A percentile compares a stretch with the other conserved stretches of the same genome.
phyloP scores from a whole-genome alignment of 73 alveolate genomes.

The Effrenium voratum region DNA sequence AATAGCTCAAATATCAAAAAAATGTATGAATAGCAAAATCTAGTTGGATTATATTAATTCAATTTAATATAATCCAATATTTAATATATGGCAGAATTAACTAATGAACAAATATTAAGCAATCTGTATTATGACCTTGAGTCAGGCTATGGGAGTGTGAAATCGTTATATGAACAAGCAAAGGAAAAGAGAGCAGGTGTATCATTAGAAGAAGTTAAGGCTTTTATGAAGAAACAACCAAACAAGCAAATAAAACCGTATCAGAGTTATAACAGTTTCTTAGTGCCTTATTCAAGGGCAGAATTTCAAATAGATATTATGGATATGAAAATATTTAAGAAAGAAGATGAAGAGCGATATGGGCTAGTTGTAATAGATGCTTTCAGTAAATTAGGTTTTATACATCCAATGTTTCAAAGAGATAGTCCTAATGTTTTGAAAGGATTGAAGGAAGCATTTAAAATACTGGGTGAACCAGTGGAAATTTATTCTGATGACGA shows the following conservation, averaged over 20 bases:
- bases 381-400: constrained; percentile 16
- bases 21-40: too few species aligned
- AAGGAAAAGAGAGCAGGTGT: neutral
- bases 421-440: neutral
- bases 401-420: neutral
- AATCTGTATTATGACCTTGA: constrained; percentile 9
- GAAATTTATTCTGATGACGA: neutral
- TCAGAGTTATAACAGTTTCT: constrained; percentile 23
- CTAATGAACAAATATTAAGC: constrained; percentile 13
- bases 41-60: too few species aligned
- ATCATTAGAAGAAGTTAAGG: neutral
- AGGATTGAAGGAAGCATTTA: neutral
- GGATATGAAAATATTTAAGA: constrained; percentile 2
- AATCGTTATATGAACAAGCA: neutral
- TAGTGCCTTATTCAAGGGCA: neutral
- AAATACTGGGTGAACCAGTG: constrained; percentile 8
- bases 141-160: constrained; percentile 2
- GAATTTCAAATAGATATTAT: constrained; percentile 29
- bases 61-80: neutral
- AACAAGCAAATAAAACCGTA: constrained; percentile 35
- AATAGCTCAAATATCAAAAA: too few species aligned
- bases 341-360: constrained; percentile 15
- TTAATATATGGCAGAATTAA: constrained; percentile 56
- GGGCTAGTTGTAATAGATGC: constrained; percentile 15
- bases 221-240: constrained; percentile 1